A percentile compares a stretch with the other conserved stretches of the same genome.
These are phyloP conservation scores for Fraxinus excelsior DNA, from an alignment of 257 asterid genomes.

Conservation along the genomic window DNA sequence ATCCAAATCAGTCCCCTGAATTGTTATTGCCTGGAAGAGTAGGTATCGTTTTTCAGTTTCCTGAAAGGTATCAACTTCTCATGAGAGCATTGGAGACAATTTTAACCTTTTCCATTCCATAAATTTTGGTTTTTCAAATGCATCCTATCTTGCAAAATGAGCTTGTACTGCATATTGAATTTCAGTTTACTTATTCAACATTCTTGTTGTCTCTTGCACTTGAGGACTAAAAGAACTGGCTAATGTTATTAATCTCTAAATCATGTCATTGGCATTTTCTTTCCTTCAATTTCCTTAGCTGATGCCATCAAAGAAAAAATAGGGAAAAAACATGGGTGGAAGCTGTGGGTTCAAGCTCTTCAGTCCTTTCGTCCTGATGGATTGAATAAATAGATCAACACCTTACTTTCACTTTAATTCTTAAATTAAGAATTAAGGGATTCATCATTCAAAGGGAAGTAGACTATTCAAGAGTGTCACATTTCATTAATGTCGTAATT, in stretches of 20 bases:
- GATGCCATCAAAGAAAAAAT: neutral
- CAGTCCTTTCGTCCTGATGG: no score
- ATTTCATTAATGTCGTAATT: neutral
- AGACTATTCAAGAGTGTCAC: no score
- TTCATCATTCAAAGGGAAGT: no score
- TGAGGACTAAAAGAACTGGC: neutral
- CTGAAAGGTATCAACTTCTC: constrained; percentile 73
- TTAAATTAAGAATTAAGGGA: no score
- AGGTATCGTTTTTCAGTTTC: constrained; percentile 97
- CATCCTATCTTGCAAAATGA: constrained; percentile 11
- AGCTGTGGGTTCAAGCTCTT: no score
- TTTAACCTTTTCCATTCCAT: constrained; percentile 5
- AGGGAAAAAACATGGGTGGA: neutral
- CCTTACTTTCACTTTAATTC: no score
- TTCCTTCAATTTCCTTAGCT: constrained; percentile 20
- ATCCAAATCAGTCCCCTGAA: constrained; percentile 54
- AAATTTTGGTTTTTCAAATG: neutral
- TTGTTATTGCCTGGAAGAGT: constrained; percentile 65
- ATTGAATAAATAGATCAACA: no score
- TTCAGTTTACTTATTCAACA: neutral
- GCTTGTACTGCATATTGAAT: neutral
- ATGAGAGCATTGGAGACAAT: neutral
- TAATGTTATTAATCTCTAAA: neutral
- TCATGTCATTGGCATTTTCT: constrained; percentile 16
- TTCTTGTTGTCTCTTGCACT: neutral